A percentile compares a stretch with the other conserved stretches of the same genome.
phyloP scores from a whole-genome alignment of 1,139 yeast species.

The Candida gigantensis region DNA sequence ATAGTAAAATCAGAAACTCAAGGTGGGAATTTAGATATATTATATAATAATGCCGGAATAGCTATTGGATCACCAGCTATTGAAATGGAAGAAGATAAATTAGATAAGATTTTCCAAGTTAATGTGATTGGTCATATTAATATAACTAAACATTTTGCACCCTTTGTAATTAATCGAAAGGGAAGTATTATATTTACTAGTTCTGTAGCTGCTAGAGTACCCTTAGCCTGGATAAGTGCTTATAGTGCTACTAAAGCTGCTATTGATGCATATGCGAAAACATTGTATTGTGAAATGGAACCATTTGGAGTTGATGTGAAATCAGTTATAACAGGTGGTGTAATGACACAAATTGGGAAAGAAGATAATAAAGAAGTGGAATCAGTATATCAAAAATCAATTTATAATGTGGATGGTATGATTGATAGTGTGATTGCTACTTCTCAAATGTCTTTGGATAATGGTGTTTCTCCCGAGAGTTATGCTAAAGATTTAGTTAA shows the following conservation, averaged over 20 bases:
- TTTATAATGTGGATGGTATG: slow-evolving; percentile 32
- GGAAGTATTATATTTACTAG: slow-evolving; percentile 40
- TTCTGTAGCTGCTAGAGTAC: slow-evolving; percentile 37
- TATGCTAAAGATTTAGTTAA: slow-evolving; percentile 34
- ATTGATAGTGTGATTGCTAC: slow-evolving; percentile 25
- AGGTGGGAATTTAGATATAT: slow-evolving; percentile 30
- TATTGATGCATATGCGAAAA: slow-evolving; percentile 67
- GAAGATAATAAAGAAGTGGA: slow-evolving; percentile 14
- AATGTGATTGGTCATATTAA: slow-evolving; percentile 42
- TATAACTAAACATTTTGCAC: slow-evolving; percentile 34
- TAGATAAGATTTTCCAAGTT: slow-evolving; percentile 29
- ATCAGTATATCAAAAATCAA: slow-evolving; percentile 15
- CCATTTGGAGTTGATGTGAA: slow-evolving; percentile 42
- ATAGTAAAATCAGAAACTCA: slow-evolving; percentile 25
- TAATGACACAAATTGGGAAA: slow-evolving; percentile 20
- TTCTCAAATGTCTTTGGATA: slow-evolving; percentile 28
- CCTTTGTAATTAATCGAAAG: slow-evolving; percentile 32
- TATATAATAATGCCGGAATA: slow-evolving; percentile 40
- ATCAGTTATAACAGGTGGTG: slow-evolving; percentile 37
- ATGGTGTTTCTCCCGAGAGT: slow-evolving; percentile 22
- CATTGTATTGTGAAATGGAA: slow-evolving; percentile 60
- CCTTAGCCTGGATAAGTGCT: slow-evolving; percentile 35
- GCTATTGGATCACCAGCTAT: slow-evolving; percentile 33
- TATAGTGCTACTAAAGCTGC: slow-evolving; percentile 59
- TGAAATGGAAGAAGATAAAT: slow-evolving; percentile 28